Base-by-base conservation (phyloP, 2,329 filamentous ascomycete genomes). In the Trichoderma semiorbis region DNA sequence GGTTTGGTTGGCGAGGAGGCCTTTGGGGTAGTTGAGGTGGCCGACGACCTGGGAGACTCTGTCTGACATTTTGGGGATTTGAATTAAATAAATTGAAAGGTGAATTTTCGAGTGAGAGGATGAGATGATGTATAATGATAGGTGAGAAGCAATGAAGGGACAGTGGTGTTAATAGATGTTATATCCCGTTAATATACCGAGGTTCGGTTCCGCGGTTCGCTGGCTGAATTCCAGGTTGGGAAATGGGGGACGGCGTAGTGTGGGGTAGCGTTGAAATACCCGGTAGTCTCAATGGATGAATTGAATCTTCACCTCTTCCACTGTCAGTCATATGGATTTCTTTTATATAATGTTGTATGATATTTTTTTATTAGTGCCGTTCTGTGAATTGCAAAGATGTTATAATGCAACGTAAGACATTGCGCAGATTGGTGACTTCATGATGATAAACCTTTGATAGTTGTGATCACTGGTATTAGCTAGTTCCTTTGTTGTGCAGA, bases 1-100 rank as follows among this genome's bases (percentile, higher is more conserved):
- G 18, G 92, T 89, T 80, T 97, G 93, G 67, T 92, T 92, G 34
- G 88, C 88, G 69, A 97, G 88, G 80, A 97, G 85, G 72, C 94
- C 94, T 78, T 89, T 87, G 47, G 94, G 93, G 83, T 91, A 95
- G 84, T 94, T 95, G 77, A 97, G 88, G 81, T 97, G 93, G 73
- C 87, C 87, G 47, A 91, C 88, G 76, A 97, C 89, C 82, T 96
- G 93, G 53, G 87, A 84, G 64, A 92, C 84, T 74, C 92, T 89
- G 77, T 88, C 85, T 50, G 89, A 78, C 84, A 86, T 87, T 30
- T 16, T 66, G 10, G 5, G 11, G 24, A 5, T 10, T 26, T 18
- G 14, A 8, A 6, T 12, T 16, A 3, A 36, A 1, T 14, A 14
- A n/a, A 30, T 43, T 36, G n/a, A 26, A 14, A 7, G 7, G 30